phyloP scores from a whole-genome alignment of 2,329 filamentous ascomycete genomes.

The Colletotrichum liaoningense region DNA sequence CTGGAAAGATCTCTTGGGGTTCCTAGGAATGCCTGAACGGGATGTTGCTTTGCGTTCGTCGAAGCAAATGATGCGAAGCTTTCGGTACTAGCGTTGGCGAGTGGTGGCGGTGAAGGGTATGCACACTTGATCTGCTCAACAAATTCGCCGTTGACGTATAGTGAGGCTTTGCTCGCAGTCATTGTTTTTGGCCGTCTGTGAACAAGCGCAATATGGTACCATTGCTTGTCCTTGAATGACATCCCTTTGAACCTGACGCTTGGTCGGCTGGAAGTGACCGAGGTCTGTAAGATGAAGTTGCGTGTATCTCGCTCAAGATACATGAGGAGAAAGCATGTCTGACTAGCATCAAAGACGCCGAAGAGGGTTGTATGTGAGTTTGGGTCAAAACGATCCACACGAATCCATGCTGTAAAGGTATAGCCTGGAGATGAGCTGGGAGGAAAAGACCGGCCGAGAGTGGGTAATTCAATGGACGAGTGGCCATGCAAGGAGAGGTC shows the following conservation, averaged over 20 bases:
- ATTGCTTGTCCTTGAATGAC: slow-evolving; percentile 78
- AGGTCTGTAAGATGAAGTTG: slow-evolving; percentile 96
- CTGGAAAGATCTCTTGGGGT: slow-evolving; percentile 90
- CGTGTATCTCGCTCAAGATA: slow-evolving; percentile 94
- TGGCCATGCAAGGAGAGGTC: slow-evolving; percentile 90
- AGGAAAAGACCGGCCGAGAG: slow-evolving; percentile 87
- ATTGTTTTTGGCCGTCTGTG: slow-evolving; percentile 84
- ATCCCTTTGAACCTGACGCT: slow-evolving; percentile 94
- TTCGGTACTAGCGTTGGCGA: slow-evolving; percentile 71
- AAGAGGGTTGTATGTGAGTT: slow-evolving; percentile 94
- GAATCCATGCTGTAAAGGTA: slow-evolving; percentile 89
- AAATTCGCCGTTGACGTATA: slow-evolving; percentile 95
- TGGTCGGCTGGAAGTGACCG: slow-evolving; percentile 84
- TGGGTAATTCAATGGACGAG: slow-evolving; percentile 89
- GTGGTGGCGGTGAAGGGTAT: slow-evolving; percentile 82
- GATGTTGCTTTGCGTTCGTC: slow-evolving; percentile 66
- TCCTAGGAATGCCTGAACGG: slow-evolving; percentile 92
- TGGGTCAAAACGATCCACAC: slow-evolving; percentile 87
- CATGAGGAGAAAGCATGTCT: slow-evolving; percentile 92
- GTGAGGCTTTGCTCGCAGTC: slow-evolving; percentile 81
- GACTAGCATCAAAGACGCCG: slow-evolving; percentile 90
- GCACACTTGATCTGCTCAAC: slow-evolving; percentile 90
- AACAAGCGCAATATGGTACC: slow-evolving; percentile 94
- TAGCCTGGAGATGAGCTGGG: slow-evolving; percentile 85
- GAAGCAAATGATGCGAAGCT: slow-evolving; percentile 78